Percentiles rank a stretch among this genome's conserved stretches.
Conservation (phyloP, 1,284 basidiomycete species). For the Meripilus lineatus region DNA sequence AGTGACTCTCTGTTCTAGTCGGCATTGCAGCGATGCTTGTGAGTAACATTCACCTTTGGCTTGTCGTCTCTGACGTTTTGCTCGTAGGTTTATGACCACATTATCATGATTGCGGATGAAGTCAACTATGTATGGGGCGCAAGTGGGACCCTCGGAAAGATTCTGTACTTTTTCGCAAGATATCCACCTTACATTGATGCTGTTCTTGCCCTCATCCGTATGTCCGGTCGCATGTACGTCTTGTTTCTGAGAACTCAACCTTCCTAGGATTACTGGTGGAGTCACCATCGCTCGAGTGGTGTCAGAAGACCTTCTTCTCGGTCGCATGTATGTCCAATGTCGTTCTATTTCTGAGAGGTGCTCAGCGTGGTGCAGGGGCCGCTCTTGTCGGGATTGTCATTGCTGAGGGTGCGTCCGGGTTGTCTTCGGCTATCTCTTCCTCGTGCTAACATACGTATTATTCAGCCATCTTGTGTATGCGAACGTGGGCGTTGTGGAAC, state of each 20-base stretch:
- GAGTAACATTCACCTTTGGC: no score
- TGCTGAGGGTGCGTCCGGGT: no score
- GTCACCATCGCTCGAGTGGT: not conserved
- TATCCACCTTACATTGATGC: not conserved
- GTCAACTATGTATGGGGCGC: not conserved
- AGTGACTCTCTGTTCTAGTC: no score
- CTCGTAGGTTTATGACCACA: not conserved
- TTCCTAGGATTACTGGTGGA: not conserved
- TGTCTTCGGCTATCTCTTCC: not conserved
- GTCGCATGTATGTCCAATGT: no score
- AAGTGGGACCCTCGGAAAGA: not conserved
- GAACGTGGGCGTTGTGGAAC: not conserved
- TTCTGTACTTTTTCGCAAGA: not conserved
- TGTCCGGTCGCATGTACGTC: no score
- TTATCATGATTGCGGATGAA: not conserved
- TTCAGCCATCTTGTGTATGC: not conserved
- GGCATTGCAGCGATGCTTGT: not conserved
- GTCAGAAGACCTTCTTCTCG: not conserved
- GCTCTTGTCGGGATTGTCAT: not conserved
- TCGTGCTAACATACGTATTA: not conserved
- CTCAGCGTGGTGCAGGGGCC: no score
- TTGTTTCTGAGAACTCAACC: no score
- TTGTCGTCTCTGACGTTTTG: not conserved
- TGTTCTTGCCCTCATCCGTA: no score
- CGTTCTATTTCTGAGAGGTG: no score